Evolutionary conservation across 768 basidiomycete species (phyloP).

Genomic region (Gautieria morchelliformis): DNA sequence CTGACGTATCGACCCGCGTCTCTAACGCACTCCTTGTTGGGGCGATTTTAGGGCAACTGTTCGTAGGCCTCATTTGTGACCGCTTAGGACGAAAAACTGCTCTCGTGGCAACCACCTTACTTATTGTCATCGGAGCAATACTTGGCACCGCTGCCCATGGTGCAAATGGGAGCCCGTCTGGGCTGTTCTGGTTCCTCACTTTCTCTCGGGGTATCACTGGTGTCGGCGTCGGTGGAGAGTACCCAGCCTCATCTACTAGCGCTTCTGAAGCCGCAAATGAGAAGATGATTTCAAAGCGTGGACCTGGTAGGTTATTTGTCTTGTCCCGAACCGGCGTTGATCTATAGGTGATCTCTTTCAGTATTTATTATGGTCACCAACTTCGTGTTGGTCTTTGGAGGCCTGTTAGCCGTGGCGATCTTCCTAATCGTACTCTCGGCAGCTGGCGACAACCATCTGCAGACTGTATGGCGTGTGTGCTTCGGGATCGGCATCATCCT

Average conservation of each 20-base stretch:
- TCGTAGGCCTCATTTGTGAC: conserved; percentile 65
- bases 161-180: conserved; percentile 40
- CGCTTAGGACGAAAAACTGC: conserved; percentile 68
- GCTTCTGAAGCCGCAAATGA: conserved; percentile 71
- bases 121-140: conserved; percentile 62
- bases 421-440: conserved; percentile 63
- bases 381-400: conserved; percentile 57
- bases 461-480: conserved; percentile 59
- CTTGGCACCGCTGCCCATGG: conserved; percentile 63
- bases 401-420: conserved; percentile 54
- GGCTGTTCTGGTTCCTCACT: conserved; percentile 69
- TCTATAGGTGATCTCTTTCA: conserved; percentile 14
- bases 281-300: conserved; percentile 46
- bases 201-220: conserved; percentile 64
- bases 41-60: conserved; percentile 25
- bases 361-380: conserved; percentile 74
- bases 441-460: conserved; percentile 49
- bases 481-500: conserved; percentile 55
- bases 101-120: conserved; percentile 53
- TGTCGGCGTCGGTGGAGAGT: conserved; percentile 68
- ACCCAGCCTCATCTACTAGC: conserved; percentile 61
- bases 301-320: conserved; percentile 36
- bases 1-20: conserved; percentile 53
- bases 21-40: conserved; percentile 66
- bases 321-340: background rate